A percentile compares a stretch with the other conserved stretches of the same genome.
These are phyloP conservation scores for Dissoconium aciculare DNA, from an alignment of 2,329 filamentous ascomycete species.

Conservation along the genomic window DNA sequence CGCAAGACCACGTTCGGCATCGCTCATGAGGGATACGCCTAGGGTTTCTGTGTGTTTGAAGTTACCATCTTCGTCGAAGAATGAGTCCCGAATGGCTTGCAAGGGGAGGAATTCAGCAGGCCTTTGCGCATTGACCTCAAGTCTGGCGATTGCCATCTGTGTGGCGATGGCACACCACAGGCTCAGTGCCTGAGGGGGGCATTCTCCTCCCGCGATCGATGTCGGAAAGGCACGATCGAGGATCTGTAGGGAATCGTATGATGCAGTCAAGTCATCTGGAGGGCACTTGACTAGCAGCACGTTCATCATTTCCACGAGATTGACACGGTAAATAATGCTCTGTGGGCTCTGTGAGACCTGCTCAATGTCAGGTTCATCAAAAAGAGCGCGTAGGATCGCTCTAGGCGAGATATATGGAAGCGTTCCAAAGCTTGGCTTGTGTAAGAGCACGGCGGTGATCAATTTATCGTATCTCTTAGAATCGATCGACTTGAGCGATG, in stretches of 20 bases:
- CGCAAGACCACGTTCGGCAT: slow-evolving; percentile 7
- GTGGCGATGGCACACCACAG: slow-evolving; percentile 16
- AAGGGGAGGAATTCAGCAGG: slow-evolving; percentile 12
- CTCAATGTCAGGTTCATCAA: slow-evolving; percentile 21
- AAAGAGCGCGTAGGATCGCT: slow-evolving; percentile 26
- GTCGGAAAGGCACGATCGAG: slow-evolving; percentile 14
- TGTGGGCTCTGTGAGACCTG: slow-evolving; percentile 26
- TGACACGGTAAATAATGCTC: slow-evolving; percentile 30
- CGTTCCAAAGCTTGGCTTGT: slow-evolving; percentile 25
- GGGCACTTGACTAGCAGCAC: slow-evolving; percentile 21
- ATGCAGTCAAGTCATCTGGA: slow-evolving; percentile 16
- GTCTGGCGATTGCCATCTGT: slow-evolving; percentile 16
- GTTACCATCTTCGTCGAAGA: slow-evolving; percentile 14
- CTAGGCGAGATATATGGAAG: slow-evolving; percentile 29
- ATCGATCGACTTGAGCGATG: slow-evolving; percentile 13
- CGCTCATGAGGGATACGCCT: slow-evolving; percentile 4
- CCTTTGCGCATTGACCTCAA: slow-evolving; percentile 9
- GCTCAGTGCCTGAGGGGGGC: slow-evolving; percentile 8
- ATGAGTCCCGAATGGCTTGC: slow-evolving; percentile 12
- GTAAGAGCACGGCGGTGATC: slow-evolving; percentile 22
- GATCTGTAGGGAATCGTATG: slow-evolving; percentile 12
- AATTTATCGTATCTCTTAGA: slow-evolving; percentile 19
- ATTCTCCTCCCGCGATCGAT: slow-evolving; percentile 14
- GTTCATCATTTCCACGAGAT: slow-evolving; percentile 30
- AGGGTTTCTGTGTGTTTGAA: slow-evolving; percentile 9